Conservation (phyloP, 768 basidiomycete genomes). For the Termitomyces sp. region DNA sequence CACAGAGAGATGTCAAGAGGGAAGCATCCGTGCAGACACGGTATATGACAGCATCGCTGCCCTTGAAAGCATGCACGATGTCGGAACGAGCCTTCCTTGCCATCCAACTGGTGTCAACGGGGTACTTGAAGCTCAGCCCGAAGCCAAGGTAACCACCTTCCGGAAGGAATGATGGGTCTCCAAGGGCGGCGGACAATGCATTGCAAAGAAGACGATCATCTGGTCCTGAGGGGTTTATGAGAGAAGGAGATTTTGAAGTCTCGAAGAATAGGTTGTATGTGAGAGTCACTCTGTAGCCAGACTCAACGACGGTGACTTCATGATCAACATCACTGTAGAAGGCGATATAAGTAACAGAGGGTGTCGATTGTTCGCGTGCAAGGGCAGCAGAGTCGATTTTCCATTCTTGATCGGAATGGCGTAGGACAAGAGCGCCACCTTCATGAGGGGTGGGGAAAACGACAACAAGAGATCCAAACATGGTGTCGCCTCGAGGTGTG, state of each 20-base stretch:
- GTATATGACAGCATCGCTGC: constrained; percentile 24
- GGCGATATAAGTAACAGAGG: constrained; percentile 31
- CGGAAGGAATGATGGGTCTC: constrained; percentile 31
- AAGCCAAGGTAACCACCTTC: constrained; percentile 40
- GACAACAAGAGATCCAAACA: constrained; percentile 15
- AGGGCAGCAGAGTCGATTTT: constrained; percentile 27
- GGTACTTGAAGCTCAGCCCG: constrained; percentile 35
- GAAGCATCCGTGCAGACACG: constrained; percentile 18
- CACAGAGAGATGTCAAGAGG: constrained; percentile 10
- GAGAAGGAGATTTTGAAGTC: no score
- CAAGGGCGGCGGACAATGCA: constrained; percentile 26
- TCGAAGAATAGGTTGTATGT: constrained; percentile 39
- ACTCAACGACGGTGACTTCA: constrained; percentile 31
- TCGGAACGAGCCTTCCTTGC: not conserved
- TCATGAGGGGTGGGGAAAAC: no score
- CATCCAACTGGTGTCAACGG: constrained; percentile 8
- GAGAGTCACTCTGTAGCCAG: constrained; percentile 37
- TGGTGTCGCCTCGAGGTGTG: no score
- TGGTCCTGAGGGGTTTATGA: not conserved
- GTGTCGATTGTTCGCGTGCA: constrained; percentile 4
- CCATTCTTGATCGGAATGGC: constrained; percentile 29
- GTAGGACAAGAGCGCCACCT: constrained; percentile 21
- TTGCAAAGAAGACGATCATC: constrained; percentile 9
- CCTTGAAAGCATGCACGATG: constrained; percentile 22
- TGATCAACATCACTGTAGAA: constrained; percentile 40